Conservation (phyloP, 2,329 filamentous ascomycete species). For the Colletotrichum salicis region DNA sequence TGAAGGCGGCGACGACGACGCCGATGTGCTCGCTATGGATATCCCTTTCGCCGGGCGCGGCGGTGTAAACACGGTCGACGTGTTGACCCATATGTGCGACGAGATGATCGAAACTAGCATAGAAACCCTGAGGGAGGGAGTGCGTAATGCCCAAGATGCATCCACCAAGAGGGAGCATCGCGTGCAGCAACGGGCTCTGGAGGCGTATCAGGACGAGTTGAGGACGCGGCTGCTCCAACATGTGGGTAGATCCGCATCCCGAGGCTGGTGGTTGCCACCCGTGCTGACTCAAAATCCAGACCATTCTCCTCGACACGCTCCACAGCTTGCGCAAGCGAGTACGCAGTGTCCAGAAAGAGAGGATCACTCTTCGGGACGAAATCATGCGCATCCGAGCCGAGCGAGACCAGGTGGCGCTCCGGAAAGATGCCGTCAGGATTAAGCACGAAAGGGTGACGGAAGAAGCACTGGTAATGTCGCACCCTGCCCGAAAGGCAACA, state of each 20-base stretch:
- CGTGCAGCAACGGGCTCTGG: slow-evolving; percentile 66
- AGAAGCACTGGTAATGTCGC: slow-evolving; percentile 58
- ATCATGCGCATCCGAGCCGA: slow-evolving; percentile 69
- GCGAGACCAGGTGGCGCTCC: slow-evolving; percentile 69
- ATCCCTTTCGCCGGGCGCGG: slow-evolving; percentile 64
- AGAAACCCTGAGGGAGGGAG: slow-evolving; percentile 55
- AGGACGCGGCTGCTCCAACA: slow-evolving; percentile 66
- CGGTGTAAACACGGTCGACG: slow-evolving; percentile 71
- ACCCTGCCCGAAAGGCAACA: background rate
- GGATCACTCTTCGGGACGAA: slow-evolving; percentile 66
- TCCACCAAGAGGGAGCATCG: slow-evolving; percentile 63
- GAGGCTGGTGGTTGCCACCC: slow-evolving; percentile 27
- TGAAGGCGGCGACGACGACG: slow-evolving; percentile 52
- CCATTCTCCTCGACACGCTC: slow-evolving; percentile 69
- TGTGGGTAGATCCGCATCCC: slow-evolving; percentile 52
- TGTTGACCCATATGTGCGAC: slow-evolving; percentile 69
- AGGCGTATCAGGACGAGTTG: slow-evolving; percentile 69
- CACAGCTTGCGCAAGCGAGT: slow-evolving; percentile 68
- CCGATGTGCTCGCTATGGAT: slow-evolving; percentile 59
- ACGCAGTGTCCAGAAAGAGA: slow-evolving; percentile 66
- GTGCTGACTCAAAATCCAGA: slow-evolving; percentile 46
- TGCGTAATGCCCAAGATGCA: slow-evolving; percentile 51
- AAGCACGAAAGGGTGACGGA: slow-evolving; percentile 67
- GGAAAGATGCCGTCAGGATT: slow-evolving; percentile 71
- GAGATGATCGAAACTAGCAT: slow-evolving; percentile 67